Base-by-base conservation (phyloP, 1,139 yeast genomes). In the Saccharomyces hybrid region DNA sequence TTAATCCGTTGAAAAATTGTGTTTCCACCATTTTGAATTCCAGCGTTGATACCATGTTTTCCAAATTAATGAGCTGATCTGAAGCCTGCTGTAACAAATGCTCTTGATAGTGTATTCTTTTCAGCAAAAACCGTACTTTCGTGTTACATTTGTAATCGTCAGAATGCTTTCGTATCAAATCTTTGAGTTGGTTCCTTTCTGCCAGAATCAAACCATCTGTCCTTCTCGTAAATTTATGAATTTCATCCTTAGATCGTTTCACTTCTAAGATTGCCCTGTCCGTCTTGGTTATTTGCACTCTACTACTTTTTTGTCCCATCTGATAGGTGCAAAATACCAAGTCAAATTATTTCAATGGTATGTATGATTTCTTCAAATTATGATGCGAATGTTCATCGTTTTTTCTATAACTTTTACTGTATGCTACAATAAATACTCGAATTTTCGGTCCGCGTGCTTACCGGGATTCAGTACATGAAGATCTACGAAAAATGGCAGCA, bases 1-100 rank as follows among this genome's bases (percentile, higher is more conserved):
- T 78, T 48, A 93, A 75, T 0, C 97, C 97, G 58, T 79, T 80
- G 14, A 90, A 62, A 52, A 93, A 91, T 64, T 89, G 96, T 61
- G 84, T 83, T 68, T 91, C 98, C 42, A 93, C 85, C 58, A 88
- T 73, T 63, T 95, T 93, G 72, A 88, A 90, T 71, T 93, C 98
- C 46, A 93, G 86, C 32, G 87, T 84, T 25, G 83, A 80, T 4
- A 86, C 82, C 66, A 88, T 75, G 53, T 77, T 76, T 66, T 91
- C 97, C 46, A 93, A 72, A 51, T 88, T 86, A 55, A 83, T 86
- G 32, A 90, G 74, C 70, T 93, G 98, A 46, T 79, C 82, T 54
- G 84, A 87, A 0, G 96, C 86, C 63, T 84, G 86, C 34, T 73
- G 71, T 3, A 91, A 74, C 13, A 87, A 73, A 34, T 81, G 78